A percentile compares a stretch with the other conserved stretches of the same genome.
Conservation (phyloP, 768 basidiomycete genomes). For the Kwoniella pini region DNA sequence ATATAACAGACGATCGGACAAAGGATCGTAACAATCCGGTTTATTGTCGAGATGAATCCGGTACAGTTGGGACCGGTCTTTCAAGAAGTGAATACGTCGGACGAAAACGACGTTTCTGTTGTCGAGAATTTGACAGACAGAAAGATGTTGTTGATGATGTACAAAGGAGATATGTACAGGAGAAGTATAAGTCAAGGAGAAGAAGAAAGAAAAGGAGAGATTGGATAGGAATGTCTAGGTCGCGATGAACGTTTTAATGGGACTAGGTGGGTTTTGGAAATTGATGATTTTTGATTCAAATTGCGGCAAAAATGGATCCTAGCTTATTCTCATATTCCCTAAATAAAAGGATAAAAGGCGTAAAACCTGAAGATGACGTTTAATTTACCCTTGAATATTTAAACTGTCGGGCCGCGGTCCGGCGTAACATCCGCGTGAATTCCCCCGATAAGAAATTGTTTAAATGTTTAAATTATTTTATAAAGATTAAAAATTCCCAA, state of each 20-base stretch:
- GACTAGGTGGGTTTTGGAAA: background rate
- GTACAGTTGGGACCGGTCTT: background rate
- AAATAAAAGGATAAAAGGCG: background rate
- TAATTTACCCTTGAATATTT: background rate
- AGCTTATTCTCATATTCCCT: background rate
- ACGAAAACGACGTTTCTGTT: background rate
- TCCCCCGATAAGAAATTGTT: background rate
- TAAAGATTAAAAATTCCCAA: background rate
- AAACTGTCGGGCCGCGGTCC: conserved; percentile 7
- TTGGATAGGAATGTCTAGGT: background rate
- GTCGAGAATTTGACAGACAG: background rate
- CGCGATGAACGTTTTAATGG: background rate
- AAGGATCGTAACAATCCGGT: conserved; percentile 2
- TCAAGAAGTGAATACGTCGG: background rate
- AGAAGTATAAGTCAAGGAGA: too few relatives aligned
- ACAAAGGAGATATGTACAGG: conserved; percentile 1
- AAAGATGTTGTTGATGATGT: background rate
- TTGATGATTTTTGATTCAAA: background rate
- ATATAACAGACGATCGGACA: conserved; percentile 4
- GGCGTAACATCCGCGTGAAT: background rate
- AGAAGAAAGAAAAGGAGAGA: too few relatives aligned
- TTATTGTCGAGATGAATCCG: background rate
- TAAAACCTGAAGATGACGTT: background rate
- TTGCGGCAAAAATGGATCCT: conserved; percentile 5
- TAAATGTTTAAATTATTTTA: background rate